Evolutionary conservation across 768 basidiomycete genomes (phyloP), one percentile per base, ranked within the genome.

Genomic region (Xerocomus spinulosus): DNA sequence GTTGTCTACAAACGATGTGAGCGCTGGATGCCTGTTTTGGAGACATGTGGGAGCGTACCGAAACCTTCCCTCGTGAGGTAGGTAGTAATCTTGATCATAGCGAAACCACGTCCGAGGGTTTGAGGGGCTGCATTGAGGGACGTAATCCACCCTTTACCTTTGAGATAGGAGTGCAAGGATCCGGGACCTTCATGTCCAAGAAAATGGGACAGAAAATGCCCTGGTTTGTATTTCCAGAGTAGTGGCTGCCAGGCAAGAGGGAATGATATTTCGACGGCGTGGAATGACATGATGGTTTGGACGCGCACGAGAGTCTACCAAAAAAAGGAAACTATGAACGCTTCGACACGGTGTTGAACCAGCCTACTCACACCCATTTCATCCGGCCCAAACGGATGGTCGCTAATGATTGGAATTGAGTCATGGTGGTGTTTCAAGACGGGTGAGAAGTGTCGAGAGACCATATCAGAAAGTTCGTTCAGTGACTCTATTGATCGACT

Each of bases 141-240:
- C 24, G 84, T 91, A 30, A 87, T 77, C 92, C 92, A 95, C 3
- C 91, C 89, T 60, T 85, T 87, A 52, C 76, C 74, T 70, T 95
- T 98, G 48, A 99, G 75, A 63, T 92, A 92, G 1, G 92, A 90
- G 57, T 89, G 78, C 25, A 98, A 69, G 1, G 95, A 97, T 2
- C 95, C 95, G 29, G 85, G 82, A 2, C 93, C 93, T 69, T 97
- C 93, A 61, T 97, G 92, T 0, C 93, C 93, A 26, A 92, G 68
- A 59, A 95, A 83, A 61, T 93, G 88, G 4, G 81, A 75, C 20
- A 97, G 62, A 64, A 90, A 86, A 46, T 78, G 66, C 5, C 74
- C 80, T 4, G 94, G 92, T 68, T 94, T 87, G 64, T 82, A 71
- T 57, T 81, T 78, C 89, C 91, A 80, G 58, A 82, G 66, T 47